phyloP scores from a whole-genome alignment of 805 yeast species.

The Nakazawaea laoshanensis region DNA sequence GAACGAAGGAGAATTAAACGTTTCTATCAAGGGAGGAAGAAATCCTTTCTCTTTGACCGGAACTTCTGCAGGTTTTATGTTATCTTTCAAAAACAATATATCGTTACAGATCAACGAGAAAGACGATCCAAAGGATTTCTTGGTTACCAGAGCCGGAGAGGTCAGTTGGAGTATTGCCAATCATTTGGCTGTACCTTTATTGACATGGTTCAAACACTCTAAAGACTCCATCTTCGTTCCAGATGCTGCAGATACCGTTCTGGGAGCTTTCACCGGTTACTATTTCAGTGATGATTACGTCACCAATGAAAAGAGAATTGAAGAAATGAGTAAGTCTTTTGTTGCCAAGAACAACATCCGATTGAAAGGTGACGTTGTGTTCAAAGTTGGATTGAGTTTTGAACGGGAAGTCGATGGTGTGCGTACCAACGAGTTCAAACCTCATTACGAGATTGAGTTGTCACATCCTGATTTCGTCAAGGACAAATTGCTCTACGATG shows the following conservation, averaged over 20 bases:
- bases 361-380: slow-evolving; percentile 51
- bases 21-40: slow-evolving; percentile 64
- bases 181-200: slow-evolving; percentile 43
- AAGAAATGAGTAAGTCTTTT: slow-evolving; percentile 1
- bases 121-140: slow-evolving; percentile 60
- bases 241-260: slow-evolving; percentile 20
- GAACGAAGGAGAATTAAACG: slow-evolving; percentile 41
- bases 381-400: slow-evolving; percentile 49
- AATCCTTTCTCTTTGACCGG: slow-evolving; percentile 72
- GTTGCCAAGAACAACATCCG: slow-evolving; percentile 40
- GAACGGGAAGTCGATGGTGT: slow-evolving; percentile 33
- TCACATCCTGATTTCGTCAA: slow-evolving; percentile 45
- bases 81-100: slow-evolving; percentile 62
- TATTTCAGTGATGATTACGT: slow-evolving; percentile 22
- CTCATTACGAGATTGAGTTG: slow-evolving; percentile 53
- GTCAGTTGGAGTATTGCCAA: slow-evolving; percentile 73
- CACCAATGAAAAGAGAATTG: neutral
- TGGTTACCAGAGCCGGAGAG: slow-evolving; percentile 52
- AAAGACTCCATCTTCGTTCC: slow-evolving; percentile 37
- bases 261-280: slow-evolving; percentile 40
- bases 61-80: slow-evolving; percentile 64
- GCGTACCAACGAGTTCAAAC: slow-evolving; percentile 37
- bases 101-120: slow-evolving; percentile 51
- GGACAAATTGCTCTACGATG: slow-evolving; percentile 55
- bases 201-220: slow-evolving; percentile 53